Evolutionary conservation across 352 stramenopile species (phyloP).

Genomic region (Globisporangium apiculatum): DNA sequence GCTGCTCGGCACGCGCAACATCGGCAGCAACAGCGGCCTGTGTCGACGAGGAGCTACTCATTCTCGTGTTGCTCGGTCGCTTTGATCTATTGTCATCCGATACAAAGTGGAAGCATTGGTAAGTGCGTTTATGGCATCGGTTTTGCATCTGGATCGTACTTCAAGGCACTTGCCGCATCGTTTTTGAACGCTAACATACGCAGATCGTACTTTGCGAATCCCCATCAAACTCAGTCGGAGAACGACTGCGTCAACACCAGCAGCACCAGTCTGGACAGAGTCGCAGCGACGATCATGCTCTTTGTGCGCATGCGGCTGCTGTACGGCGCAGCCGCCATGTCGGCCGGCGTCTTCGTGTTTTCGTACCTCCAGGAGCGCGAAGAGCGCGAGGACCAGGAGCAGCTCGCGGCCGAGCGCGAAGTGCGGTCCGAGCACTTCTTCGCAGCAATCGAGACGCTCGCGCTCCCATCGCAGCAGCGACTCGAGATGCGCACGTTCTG

Average conservation of each 20-base stretch:
- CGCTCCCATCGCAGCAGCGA: slow-evolving; percentile 46
- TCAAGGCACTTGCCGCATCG: too few relatives aligned
- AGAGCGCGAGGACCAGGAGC: slow-evolving; percentile 56
- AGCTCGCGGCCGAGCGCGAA: slow-evolving; percentile 37
- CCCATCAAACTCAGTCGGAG: too few relatives aligned
- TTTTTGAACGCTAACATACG: too few relatives aligned
- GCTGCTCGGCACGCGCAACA: slow-evolving; percentile 26
- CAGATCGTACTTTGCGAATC: too few relatives aligned
- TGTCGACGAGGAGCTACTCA: background rate
- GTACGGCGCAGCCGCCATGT: slow-evolving; percentile 78
- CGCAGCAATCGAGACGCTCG: slow-evolving; percentile 50
- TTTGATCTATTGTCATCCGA: too few relatives aligned
- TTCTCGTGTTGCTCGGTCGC: background rate
- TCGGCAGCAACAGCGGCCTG: slow-evolving; percentile 31
- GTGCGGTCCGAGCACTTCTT: slow-evolving; percentile 59
- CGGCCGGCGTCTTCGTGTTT: slow-evolving; percentile 67
- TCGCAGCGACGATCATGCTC: slow-evolving; percentile 6
- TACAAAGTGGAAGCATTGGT: too few relatives aligned
- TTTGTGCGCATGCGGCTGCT: slow-evolving; percentile 46
- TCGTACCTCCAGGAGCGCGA: slow-evolving; percentile 76
- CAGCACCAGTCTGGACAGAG: background rate
- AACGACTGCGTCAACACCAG: background rate
- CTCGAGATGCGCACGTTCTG: slow-evolving; percentile 75
- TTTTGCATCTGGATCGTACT: too few relatives aligned
- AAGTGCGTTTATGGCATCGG: too few relatives aligned